Evolutionary conservation across 176 grass and related monocot species (phyloP), one percentile per base, ranked within the genome.

Genomic region (Poa pratensis): DNA sequence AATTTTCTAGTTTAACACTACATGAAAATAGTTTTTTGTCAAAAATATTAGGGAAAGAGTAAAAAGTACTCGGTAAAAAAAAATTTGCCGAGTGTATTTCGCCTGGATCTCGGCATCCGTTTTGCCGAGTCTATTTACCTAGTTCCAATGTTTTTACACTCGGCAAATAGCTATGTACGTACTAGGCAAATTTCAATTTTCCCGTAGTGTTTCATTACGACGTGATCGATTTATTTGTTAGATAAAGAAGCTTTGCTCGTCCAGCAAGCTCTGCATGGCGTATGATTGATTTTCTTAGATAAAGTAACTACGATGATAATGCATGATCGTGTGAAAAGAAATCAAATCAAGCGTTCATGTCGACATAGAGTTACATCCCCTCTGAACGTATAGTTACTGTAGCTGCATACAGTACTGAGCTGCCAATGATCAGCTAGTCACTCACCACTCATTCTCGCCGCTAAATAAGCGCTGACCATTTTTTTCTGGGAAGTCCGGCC

Each of bases 391-490:
- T 13, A 76, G 28, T 32, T 16, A 9, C 11, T 23, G 68, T 22
- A 23, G 37, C 22, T 14, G n/a, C 69, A 16, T 72, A 72, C 69
- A 72, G 69, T 46, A 26, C 69, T 46, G 69, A 24, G 11, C 69
- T 73, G 22, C 14, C 43, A 50, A 3, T 11, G 45, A 8, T 50
- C 45, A 19, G 43, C 45, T 32, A 52, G 7, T n/a, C n/a, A n/a
- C n/a, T 75, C 57, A 12, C 79, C 62, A 81, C 45, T 68, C 46
- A 0, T 3, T 23, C 13, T 9, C 70, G 45, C 71, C 45, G 71
- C 23, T 74, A 74, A 74, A 30, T 51, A 30, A 52, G 46, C 27
- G 62, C 61, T 64, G 24, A 48, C 63, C 63, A 69, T 48, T 53
- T 53, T 53, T 46, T 69, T 39, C 5, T 10, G 40, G 7, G 40